phyloP scores from a whole-genome alignment of 2,329 filamentous ascomycete genomes.

The Talaromyces sp. region DNA sequence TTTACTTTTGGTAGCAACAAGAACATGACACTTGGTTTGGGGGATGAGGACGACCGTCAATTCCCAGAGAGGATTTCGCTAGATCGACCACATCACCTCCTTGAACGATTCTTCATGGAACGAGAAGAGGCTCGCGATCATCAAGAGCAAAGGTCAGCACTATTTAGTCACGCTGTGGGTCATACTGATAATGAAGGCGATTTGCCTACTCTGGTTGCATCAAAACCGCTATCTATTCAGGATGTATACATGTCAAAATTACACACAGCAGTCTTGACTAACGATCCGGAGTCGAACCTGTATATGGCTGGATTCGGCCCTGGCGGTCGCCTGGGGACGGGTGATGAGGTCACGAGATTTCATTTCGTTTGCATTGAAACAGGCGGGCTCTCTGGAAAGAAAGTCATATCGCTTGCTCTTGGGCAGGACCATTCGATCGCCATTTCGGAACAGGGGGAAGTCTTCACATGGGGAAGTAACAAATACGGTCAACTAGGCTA shows the following conservation, averaged over 20 bases:
- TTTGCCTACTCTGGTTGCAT: conserved; percentile 69
- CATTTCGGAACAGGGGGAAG: conserved; percentile 77
- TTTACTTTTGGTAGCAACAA: conserved; percentile 97
- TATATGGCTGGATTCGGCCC: conserved; percentile 91
- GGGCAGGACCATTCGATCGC: conserved; percentile 91
- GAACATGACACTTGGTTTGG: conserved; percentile 85
- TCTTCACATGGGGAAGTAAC: conserved; percentile 94
- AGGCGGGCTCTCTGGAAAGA: conserved; percentile 68
- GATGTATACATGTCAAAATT: conserved; percentile 87
- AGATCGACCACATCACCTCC: conserved; percentile 70
- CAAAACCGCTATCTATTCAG: conserved; percentile 69
- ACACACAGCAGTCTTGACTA: conserved; percentile 82
- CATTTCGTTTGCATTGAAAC: conserved; percentile 78
- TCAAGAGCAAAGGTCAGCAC: conserved; percentile 31
- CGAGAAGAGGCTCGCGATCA: conserved; percentile 43
- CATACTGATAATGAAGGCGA: conserved; percentile 45
- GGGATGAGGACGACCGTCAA: conserved; percentile 93
- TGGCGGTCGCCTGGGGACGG: conserved; percentile 82
- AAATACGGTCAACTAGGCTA: conserved; percentile 84
- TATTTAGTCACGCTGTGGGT: neutral
- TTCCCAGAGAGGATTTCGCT: conserved; percentile 81
- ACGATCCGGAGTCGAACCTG: conserved; percentile 82
- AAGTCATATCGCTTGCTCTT: conserved; percentile 71
- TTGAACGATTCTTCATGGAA: conserved; percentile 70
- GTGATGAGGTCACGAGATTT: conserved; percentile 86